Conservation (phyloP, 768 basidiomycete genomes). For the Hydnum rufescens region DNA sequence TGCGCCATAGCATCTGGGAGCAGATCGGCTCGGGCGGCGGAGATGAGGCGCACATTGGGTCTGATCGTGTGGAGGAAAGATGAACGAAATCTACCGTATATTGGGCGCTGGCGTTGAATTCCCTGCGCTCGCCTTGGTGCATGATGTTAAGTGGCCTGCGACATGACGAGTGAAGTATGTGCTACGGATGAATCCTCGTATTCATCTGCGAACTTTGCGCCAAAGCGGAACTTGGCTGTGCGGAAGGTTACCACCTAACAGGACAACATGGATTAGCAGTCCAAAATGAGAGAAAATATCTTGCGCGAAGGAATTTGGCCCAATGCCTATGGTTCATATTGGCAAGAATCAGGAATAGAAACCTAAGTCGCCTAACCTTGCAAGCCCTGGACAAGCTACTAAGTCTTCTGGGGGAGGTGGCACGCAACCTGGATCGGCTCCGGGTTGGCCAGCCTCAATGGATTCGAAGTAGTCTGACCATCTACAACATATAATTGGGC, state of each 20-base stretch:
- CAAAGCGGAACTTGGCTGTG: slow-evolving; percentile 46
- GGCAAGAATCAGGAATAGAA: neutral
- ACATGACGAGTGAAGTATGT: neutral
- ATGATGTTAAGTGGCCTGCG: neutral
- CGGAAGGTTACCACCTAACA: slow-evolving; percentile 38
- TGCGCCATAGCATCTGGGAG: no score
- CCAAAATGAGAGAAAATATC: neutral
- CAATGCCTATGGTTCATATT: neutral
- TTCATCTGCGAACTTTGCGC: slow-evolving; percentile 31
- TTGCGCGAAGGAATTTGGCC: neutral
- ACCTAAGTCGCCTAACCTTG: slow-evolving; percentile 44
- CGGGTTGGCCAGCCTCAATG: slow-evolving; percentile 31
- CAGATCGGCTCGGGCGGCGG: neutral
- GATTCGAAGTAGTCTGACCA: slow-evolving; percentile 51
- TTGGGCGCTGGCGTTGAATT: slow-evolving; percentile 35
- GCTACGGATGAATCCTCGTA: slow-evolving; percentile 48
- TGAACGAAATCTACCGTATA: slow-evolving; percentile 26
- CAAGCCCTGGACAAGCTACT: slow-evolving; percentile 50
- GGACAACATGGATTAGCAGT: neutral
- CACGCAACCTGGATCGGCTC: slow-evolving; percentile 42
- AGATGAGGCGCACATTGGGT: neutral
- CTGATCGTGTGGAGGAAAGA: slow-evolving; percentile 27
- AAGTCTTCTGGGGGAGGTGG: slow-evolving; percentile 46
- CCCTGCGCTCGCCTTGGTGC: slow-evolving; percentile 30
- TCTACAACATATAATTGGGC: slow-evolving; percentile 19